Evolutionary conservation across 192 early-diverging fungal genomes (phyloP).

Genomic region (Rhizophagus prolifer): DNA sequence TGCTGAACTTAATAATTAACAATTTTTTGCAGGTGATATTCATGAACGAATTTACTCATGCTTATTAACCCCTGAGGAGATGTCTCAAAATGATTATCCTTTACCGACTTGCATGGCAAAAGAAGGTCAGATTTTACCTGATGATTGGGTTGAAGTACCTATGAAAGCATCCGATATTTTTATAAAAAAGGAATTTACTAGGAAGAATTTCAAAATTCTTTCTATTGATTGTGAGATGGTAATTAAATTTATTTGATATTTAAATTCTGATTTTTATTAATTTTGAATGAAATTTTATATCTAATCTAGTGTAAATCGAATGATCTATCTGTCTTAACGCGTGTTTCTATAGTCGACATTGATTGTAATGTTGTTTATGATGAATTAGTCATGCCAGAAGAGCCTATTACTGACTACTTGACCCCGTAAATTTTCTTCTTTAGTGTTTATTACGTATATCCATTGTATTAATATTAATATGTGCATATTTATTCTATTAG

Average conservation of each 20-base stretch:
- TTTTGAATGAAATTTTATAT: not conserved
- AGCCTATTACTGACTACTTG: slow-evolving; percentile 53
- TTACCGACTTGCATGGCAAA: not conserved
- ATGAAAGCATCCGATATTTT: not conserved
- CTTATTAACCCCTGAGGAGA: not conserved
- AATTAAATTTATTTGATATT: slow-evolving; percentile 6
- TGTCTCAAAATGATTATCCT: not conserved
- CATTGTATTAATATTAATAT: not conserved
- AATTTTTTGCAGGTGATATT: not conserved
- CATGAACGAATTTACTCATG: not conserved
- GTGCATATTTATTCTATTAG: not conserved
- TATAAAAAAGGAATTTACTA: not conserved
- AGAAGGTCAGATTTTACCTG: not conserved
- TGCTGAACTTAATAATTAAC: not conserved
- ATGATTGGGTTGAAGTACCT: not conserved
- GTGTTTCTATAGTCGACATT: slow-evolving; percentile 50
- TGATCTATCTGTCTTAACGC: slow-evolving; percentile 47
- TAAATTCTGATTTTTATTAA: not conserved
- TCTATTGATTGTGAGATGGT: slow-evolving; percentile 69
- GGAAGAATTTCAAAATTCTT: slow-evolving; percentile 9
- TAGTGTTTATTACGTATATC: not conserved
- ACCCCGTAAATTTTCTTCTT: slow-evolving; percentile 42
- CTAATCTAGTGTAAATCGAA: slow-evolving; percentile 33
- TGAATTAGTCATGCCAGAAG: slow-evolving; percentile 52
- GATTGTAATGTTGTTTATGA: slow-evolving; percentile 45